Evolutionary conservation across 2,329 filamentous ascomycete species (phyloP).

Genomic region (Cordyceps fumosorosea): DNA sequence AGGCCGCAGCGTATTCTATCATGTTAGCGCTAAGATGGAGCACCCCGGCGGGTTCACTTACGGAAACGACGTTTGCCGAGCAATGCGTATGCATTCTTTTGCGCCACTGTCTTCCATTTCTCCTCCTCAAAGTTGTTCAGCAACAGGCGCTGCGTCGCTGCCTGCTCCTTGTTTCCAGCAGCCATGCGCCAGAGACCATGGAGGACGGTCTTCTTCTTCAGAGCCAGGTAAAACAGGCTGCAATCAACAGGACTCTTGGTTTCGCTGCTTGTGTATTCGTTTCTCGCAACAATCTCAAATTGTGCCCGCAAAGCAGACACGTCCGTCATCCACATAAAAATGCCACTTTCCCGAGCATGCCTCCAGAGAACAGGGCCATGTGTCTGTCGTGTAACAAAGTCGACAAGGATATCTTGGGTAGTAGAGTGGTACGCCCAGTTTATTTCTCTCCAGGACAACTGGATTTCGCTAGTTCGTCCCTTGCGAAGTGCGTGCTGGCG

Average conservation of each 20-base stretch:
- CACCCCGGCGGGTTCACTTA: conserved; percentile 31
- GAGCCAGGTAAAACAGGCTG: conserved; percentile 82
- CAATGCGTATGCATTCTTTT: conserved; percentile 95
- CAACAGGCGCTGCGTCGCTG: conserved; percentile 69
- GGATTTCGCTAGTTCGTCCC: conserved; percentile 55
- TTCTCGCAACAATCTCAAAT: conserved; percentile 85
- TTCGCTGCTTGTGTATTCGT: conserved; percentile 85
- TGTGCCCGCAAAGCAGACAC: conserved; percentile 61
- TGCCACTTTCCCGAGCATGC: conserved; percentile 74
- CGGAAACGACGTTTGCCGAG: conserved; percentile 85
- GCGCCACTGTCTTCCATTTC: conserved; percentile 79
- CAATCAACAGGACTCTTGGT: conserved; percentile 87
- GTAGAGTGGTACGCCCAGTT: conserved; percentile 79
- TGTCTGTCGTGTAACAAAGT: conserved; percentile 75
- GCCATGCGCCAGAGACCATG: conserved; percentile 95
- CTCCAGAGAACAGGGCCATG: conserved; percentile 78
- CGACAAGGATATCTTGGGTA: conserved; percentile 82
- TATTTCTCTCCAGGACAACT: conserved; percentile 72
- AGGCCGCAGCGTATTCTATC: conserved; percentile 84
- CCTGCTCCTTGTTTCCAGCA: conserved; percentile 79
- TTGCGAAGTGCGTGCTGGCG: conserved; percentile 70
- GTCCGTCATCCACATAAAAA: conserved; percentile 94
- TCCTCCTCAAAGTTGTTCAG: conserved; percentile 86
- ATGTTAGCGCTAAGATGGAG: conserved; percentile 22
- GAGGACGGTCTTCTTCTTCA: conserved; percentile 84